Evolutionary conservation across 306 rosid species (phyloP).

Genomic region (Cercis canadensis): DNA sequence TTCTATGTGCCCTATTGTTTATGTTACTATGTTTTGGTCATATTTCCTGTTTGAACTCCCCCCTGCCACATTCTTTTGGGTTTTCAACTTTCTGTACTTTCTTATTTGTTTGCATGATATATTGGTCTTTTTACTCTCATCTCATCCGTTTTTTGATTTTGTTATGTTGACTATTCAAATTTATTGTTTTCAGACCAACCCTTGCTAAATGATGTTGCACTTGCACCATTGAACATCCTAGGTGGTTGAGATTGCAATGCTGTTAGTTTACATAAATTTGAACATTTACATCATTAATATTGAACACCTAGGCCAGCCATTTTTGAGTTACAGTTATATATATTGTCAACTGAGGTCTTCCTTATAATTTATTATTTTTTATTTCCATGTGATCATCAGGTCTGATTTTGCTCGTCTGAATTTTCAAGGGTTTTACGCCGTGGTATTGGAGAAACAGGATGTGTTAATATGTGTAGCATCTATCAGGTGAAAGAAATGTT

Average conservation of each 20-base stretch:
- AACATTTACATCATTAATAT: too few relatives aligned
- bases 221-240: too few relatives aligned
- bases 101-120: neutral
- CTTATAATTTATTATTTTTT: slow-evolving; percentile 27
- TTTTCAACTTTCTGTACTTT: too few relatives aligned
- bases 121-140: too few relatives aligned
- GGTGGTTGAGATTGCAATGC: too few relatives aligned
- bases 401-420: slow-evolving; percentile 91
- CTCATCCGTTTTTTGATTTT: too few relatives aligned
- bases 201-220: too few relatives aligned
- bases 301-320: too few relatives aligned
- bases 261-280: too few relatives aligned
- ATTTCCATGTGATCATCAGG: slow-evolving; percentile 57
- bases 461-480: slow-evolving; percentile 87
- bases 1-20: neutral
- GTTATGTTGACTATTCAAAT: too few relatives aligned
- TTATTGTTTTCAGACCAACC: too few relatives aligned
- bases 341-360: neutral
- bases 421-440: slow-evolving; percentile 90
- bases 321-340: neutral
- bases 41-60: slow-evolving; percentile 3
- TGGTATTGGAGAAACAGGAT: slow-evolving; percentile 89
- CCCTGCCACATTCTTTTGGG: neutral
- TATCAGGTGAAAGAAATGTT: slow-evolving; percentile 64
- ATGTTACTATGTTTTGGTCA: neutral